Base-by-base conservation (phyloP, 441 rosid species). In the Pelargonium citronellum region DNA sequence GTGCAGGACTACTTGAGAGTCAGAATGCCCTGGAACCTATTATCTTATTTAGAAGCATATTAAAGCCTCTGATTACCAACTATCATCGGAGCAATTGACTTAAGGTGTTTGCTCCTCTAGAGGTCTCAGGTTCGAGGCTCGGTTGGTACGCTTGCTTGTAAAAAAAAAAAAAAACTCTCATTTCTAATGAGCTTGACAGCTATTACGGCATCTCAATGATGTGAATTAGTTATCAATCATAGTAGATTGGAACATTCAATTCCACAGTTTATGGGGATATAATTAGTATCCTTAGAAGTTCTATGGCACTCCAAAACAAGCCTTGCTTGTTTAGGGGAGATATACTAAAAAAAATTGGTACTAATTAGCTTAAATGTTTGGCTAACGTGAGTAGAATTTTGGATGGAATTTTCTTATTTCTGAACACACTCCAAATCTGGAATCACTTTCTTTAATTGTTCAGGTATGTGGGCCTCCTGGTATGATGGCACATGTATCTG, bases 381-480 rank as follows among this genome's bases (percentile, higher is more conserved):
- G 43, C 1, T 39, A 39, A 34, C 5, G 39, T 34, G 39, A 34
- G 39, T 34, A 34, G 39, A 34, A 34, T 34, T 34, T 34, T 34
- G 39, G 39, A 34, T 1, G 39, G 39, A 34, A 4, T 34, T 34
- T 34, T 4, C 4, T 34, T 34, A 0, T 4, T 7, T 15, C 20
- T 6, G 2, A 66, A 39, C 49, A 4, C 61, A 22, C 9, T 60
- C 16, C 2, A 6, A 41, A 22, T 43, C 41, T 17, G 16, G 20
- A 69, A 24, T 67, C 27, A 51, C 49, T 72, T 66, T 67, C 41
- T 24, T 0, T 61, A 19, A 65, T 37, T 53, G 34, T 66, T 73
- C 79, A 94, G 99, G 96, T 94, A n/a, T 94, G 97, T 24, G 99
- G 99, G 53, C 99, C 97, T 53, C 89, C 96, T 68, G 99, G 97